phyloP scores from a whole-genome alignment of 345 rosid genomes.

The Odontarrhena argentea region DNA sequence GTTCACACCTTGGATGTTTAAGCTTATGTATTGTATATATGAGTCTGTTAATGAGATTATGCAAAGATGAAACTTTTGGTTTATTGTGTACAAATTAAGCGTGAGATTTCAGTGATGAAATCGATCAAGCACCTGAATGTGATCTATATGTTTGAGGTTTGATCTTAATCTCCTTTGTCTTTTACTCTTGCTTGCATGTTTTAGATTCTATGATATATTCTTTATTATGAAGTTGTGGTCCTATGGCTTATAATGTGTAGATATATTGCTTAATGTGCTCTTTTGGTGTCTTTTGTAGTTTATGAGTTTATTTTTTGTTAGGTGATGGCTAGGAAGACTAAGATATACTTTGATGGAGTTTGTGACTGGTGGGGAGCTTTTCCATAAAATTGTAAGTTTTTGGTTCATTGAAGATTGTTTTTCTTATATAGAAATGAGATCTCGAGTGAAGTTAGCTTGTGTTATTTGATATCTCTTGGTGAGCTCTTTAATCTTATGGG shows the following conservation, averaged over 20 bases:
- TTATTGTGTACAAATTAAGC: conserved; percentile 66
- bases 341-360: conserved; percentile 92
- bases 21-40: conserved; percentile 58
- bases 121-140: conserved; percentile 91
- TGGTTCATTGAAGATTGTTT: neutral
- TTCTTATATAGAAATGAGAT: conserved; percentile 14
- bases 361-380: conserved; percentile 97
- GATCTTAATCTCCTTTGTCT: conserved; percentile 19
- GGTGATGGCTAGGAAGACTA: conserved; percentile 99
- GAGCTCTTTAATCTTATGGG: too few species aligned
- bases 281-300: conserved; percentile 26
- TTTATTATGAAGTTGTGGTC: conserved; percentile 31
- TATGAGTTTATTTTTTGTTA: conserved; percentile 35
- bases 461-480: too few species aligned
- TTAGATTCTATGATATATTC: neutral
- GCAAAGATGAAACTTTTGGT: neutral
- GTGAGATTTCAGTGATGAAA: conserved; percentile 96
- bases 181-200: neutral
- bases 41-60: neutral
- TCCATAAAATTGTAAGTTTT: conserved; percentile 89
- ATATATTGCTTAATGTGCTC: conserved; percentile 13
- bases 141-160: conserved; percentile 93
- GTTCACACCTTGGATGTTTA: too few species aligned
- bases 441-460: neutral
- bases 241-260: conserved; percentile 11